Percentiles rank a stretch among this genome's conserved stretches.
Evolutionary conservation across 768 basidiomycete genomes (phyloP).

Genomic region (Leccinellum rugosiceps): DNA sequence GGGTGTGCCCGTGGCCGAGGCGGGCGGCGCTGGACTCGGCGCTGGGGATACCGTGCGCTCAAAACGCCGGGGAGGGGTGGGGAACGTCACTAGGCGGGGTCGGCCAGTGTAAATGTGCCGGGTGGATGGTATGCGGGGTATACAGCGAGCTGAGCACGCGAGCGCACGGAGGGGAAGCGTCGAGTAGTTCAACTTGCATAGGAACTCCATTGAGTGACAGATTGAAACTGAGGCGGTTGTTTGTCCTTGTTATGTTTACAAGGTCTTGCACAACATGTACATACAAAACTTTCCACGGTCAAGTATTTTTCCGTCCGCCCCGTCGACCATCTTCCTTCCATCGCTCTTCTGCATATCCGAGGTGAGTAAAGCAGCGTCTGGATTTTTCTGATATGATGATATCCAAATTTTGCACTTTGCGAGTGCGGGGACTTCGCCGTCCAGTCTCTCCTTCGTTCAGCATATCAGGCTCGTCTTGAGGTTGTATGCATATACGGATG

Average conservation of each 20-base stretch:
- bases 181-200: constrained; percentile 5
- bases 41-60: background rate
- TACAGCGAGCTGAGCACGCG: constrained; percentile 1
- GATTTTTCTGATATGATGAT: constrained; percentile 26
- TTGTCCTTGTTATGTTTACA: constrained; percentile 24
- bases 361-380: constrained; percentile 14
- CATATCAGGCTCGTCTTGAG: constrained; percentile 33
- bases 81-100: background rate
- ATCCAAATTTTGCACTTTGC: constrained; percentile 24
- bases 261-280: constrained; percentile 22
- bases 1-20: background rate
- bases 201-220: constrained; percentile 5
- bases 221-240: constrained; percentile 19
- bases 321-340: background rate
- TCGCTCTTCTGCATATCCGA: background rate
- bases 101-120: constrained; percentile 9
- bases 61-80: constrained; percentile 9
- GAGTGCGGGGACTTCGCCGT: constrained; percentile 32
- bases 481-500: constrained; percentile 33
- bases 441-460: constrained; percentile 36
- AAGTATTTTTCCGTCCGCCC: background rate
- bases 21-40: background rate
- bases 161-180: constrained; percentile 1
- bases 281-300: constrained; percentile 4
- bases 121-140: background rate